Base-by-base conservation (phyloP, 257 asterid species). In the Solanum boliviense region DNA sequence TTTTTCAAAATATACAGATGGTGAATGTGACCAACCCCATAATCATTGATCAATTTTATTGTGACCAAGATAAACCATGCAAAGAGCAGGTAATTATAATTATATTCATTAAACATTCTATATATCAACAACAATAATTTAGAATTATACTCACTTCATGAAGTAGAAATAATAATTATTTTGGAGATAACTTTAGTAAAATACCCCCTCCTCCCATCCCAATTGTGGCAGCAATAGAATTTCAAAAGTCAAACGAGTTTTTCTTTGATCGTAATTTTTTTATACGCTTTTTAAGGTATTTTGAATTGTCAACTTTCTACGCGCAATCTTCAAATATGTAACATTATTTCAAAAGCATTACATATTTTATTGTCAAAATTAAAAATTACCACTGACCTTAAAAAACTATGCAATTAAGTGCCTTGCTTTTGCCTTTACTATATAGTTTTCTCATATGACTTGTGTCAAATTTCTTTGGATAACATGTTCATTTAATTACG, bases 31-130 rank as follows among this genome's bases (percentile, higher is more conserved):
- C 90, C 81, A 97, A 97, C 85, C 99, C 99, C 74, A 96, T 97
- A 29, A 94, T 96, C 89, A 96, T 97, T 35, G 91, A 97, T 88
- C 99, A 97, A 78, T 89, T 88, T 89, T 97, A 97, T 73, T 97
- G 99, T 78, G 99, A 95, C 44, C 89, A 93, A 89, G 89, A 90
- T 12, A 90, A 88, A 60, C 84, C 88, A 38, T 97, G 99, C 87
- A 36, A 87, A 1, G 62, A 85, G 68, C 93, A 97, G 97, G 99
- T 95, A 93, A 15, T 46, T 18, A 65, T 67, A 25, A 5, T 25
- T 65, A 23, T 60, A 23, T 60, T 60, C 70, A 23, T 60, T 60
- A 60, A 9, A 60, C 70, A 60, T 4, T 3, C 70, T 60, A 60
- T 60, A 23, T 46, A 46, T 13, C 70, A 60, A 60, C 13, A 60